Evolutionary conservation across 2,329 filamentous ascomycete species (phyloP).

Genomic region (Ascosphaera acerosa): DNA sequence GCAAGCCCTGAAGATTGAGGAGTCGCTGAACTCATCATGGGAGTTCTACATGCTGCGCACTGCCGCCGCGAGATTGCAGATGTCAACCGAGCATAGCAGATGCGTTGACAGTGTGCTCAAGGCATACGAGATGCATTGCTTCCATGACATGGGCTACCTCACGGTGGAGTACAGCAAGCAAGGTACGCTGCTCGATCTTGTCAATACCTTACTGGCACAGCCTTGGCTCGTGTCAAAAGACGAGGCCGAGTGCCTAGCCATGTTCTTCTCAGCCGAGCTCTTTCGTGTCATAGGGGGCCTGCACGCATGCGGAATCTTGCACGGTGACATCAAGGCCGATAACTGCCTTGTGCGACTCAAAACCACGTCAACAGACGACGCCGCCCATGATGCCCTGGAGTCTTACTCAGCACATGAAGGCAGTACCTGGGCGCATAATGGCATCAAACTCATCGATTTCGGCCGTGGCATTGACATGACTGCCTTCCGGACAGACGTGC

Average conservation of each 20-base stretch:
- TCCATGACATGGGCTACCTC: conserved; percentile 70
- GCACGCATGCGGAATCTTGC: conserved; percentile 53
- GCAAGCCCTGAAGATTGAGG: no score
- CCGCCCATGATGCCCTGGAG: conserved; percentile 8
- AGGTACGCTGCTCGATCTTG: conserved; percentile 79
- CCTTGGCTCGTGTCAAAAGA: no score
- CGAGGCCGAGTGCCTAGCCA: conserved; percentile 63
- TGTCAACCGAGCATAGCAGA: conserved; percentile 30
- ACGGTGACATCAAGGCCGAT: conserved; percentile 87
- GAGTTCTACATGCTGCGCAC: conserved; percentile 91
- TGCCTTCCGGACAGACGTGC: conserved; percentile 47
- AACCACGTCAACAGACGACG: conserved; percentile 8
- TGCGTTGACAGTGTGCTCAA: conserved; percentile 53
- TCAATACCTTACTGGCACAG: conserved; percentile 87
- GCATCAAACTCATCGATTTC: conserved; percentile 77
- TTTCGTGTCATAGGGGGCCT: conserved; percentile 73
- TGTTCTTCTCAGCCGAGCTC: conserved; percentile 89
- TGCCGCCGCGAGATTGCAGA: conserved; percentile 46
- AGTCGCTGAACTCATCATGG: conserved; percentile 65
- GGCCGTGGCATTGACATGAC: conserved; percentile 86
- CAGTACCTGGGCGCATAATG: conserved; percentile 44
- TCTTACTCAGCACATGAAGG: no score
- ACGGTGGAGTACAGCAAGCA: conserved; percentile 70
- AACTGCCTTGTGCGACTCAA: conserved; percentile 82
- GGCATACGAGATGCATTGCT: conserved; percentile 78